Evolutionary conservation across 1,284 basidiomycete species (phyloP), one percentile per base, ranked within the genome.

Genomic region (Ustilago tritici): DNA sequence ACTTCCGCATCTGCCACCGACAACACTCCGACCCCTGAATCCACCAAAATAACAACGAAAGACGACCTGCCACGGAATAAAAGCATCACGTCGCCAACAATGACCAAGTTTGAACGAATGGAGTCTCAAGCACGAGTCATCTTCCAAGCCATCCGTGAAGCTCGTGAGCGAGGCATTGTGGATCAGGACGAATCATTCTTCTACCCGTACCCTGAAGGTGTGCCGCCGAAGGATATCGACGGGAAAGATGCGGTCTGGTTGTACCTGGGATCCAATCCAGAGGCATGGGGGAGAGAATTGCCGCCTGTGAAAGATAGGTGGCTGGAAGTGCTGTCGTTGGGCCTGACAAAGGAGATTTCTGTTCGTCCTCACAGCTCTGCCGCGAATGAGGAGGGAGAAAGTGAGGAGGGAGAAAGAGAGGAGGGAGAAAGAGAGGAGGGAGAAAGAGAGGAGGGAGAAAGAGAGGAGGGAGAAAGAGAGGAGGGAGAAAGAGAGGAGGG

Each of bases 141-240:
- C 60, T 67, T 67, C 17, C 67, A 70, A 19, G 76, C 76, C 28
- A 78, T 78, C 19, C 63, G 64, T 5, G 66, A 69, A 43, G 70
- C 76, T 31, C 67, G 76, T 4, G 76, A 78, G 52, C 70, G 76
- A 8, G 76, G 76, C 15, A 67, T 68, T 2, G 61, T 70, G 56
- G 71, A 78, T 40, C 68, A 78, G 19, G 71, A 78, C 49, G 76
- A 78, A 47, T 70, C 76, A 12, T 78, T 78, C 76, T 74, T 78
- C 68, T 63, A 74, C 56, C 71, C 71, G 1, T 74, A 70, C 31
- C 71, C 70, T 0, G 71, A 74, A 34, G 68, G 71, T n/a, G 68
- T 69, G 2, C 65, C 76, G 1, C 76, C 76, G 17, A 59, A 65
- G 12, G 64, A 67, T 31, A 8, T 58, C 0, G 57, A 74, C 0